Evolutionary conservation across 306 rosid species (phyloP), one percentile per base, ranked within the genome.

Genomic region (Pterocarpus santalinus): DNA sequence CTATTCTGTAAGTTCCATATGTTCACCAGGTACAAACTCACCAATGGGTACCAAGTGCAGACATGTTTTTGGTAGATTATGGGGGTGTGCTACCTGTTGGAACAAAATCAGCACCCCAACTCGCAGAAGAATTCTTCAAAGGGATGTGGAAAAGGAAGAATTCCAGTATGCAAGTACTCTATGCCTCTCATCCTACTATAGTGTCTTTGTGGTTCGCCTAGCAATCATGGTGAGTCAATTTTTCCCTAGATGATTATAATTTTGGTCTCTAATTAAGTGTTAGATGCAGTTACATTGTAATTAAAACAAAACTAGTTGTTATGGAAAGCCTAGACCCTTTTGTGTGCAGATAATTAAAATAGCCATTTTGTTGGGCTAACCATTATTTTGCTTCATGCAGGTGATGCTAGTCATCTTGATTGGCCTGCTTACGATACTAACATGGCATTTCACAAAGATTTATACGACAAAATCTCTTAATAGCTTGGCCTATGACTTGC

Each of bases 381-480:
- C 52, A 35, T 35, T 71, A 33, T 72, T 28, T 72, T 77, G 76
- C 28, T 78, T 36, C 64, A 30, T 77, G 76, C 92, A 95, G 99
- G 93, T 89, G 69, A 93, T 95, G 98, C 89, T 95, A 66, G 96
- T 98, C 30, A 92, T 95, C 88, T 80, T 95, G 88, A 95, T 95
- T 46, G 99, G 99, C 76, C 82, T 95, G 33, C 87, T 95, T 34
- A 93, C 99, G 46, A 88, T 95, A 83, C 85, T 95, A 57, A 95
- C 99, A 61, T 95, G 99, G 99, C 99, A 95, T 85, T 91, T 95
- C 85, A 95, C 99, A 13, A 93, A 89, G 88, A 88, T 86, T 75
- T 95, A 95, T 83, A 93, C 99, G 3, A 90, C 97, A 72, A 88
- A 90, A 75, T 95, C 99, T 38, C 86, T 95, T 7, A 86, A 87